Evolutionary conservation across 208 protist genomes (phyloP).

Genomic region (Leishmania tarentolae): DNA sequence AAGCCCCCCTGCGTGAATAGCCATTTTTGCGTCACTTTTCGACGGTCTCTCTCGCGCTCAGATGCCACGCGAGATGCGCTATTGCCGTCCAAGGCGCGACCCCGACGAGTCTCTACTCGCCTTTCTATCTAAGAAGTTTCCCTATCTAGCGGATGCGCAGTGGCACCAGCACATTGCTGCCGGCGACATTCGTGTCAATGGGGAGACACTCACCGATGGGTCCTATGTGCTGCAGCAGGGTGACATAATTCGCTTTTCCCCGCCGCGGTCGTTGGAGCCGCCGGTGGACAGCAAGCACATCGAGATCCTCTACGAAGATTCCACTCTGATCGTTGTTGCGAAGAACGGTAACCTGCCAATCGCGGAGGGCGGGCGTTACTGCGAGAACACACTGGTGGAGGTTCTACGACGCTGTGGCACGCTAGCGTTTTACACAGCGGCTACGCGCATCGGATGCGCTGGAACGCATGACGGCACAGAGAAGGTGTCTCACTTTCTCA

Average conservation of each 20-base stretch:
- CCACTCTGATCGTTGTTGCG: slow-evolving; percentile 48
- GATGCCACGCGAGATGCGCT: slow-evolving; percentile 65
- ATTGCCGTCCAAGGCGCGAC: slow-evolving; percentile 59
- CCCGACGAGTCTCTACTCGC: slow-evolving; percentile 50
- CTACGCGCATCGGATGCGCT: background rate
- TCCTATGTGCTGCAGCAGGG: slow-evolving; percentile 50
- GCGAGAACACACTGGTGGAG: slow-evolving; percentile 71
- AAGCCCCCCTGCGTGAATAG: too few species aligned
- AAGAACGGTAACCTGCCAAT: slow-evolving; percentile 88
- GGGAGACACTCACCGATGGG: background rate
- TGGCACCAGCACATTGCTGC: slow-evolving; percentile 58
- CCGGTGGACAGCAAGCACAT: slow-evolving; percentile 64
- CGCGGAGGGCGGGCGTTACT: slow-evolving; percentile 84
- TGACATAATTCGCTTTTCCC: slow-evolving; percentile 62
- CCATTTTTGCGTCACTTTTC: background rate
- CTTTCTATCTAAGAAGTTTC: slow-evolving; percentile 53
- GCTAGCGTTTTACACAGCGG: slow-evolving; percentile 3
- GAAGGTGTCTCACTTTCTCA: background rate
- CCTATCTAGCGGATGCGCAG: slow-evolving; percentile 52
- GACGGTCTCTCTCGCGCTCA: background rate
- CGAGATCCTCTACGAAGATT: slow-evolving; percentile 59
- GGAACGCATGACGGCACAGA: background rate
- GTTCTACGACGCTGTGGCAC: slow-evolving; percentile 38
- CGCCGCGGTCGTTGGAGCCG: slow-evolving; percentile 76
- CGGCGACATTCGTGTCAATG: slow-evolving; percentile 56